These are phyloP conservation scores for Noccaea caerulescens DNA, from an alignment of 345 rosid genomes.

Conservation along the genomic window DNA sequence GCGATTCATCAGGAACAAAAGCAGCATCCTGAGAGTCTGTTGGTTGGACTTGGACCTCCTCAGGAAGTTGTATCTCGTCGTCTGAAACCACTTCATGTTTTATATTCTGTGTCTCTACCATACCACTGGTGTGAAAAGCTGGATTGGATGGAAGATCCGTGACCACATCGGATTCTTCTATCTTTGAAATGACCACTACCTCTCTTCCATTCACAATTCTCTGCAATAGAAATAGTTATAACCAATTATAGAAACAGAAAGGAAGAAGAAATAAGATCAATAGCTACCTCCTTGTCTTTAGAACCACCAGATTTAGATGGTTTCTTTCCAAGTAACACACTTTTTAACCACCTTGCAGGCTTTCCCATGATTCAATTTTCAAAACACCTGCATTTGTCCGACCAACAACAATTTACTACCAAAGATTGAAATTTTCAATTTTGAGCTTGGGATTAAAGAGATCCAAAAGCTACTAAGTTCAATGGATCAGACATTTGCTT, in stretches of 20 bases:
- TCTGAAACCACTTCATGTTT: slow-evolving; percentile 51
- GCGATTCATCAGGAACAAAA: slow-evolving; percentile 38
- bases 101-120: slow-evolving; percentile 46
- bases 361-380: slow-evolving; percentile 61
- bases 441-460: background rate
- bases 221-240: slow-evolving; percentile 39
- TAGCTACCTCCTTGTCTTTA: slow-evolving; percentile 70
- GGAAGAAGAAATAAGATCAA: background rate
- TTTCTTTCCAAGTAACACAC: slow-evolving; percentile 81
- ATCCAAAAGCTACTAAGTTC: background rate
- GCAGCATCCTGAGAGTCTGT: slow-evolving; percentile 43
- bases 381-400: slow-evolving; percentile 31
- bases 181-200: slow-evolving; percentile 56
- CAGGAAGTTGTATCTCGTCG: slow-evolving; percentile 46
- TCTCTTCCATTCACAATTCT: slow-evolving; percentile 56
- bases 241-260: slow-evolving; percentile 2
- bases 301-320: slow-evolving; percentile 62
- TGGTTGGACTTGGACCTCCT: slow-evolving; percentile 33
- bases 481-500: slow-evolving; percentile 15
- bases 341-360: slow-evolving; percentile 85
- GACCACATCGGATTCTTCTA: slow-evolving; percentile 54
- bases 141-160: slow-evolving; percentile 53
- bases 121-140: slow-evolving; percentile 31
- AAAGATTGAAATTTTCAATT: background rate
- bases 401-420: slow-evolving; percentile 1